Evolutionary conservation across 768 basidiomycete genomes (phyloP).

Genomic region (Kwoniella bestiolae): DNA sequence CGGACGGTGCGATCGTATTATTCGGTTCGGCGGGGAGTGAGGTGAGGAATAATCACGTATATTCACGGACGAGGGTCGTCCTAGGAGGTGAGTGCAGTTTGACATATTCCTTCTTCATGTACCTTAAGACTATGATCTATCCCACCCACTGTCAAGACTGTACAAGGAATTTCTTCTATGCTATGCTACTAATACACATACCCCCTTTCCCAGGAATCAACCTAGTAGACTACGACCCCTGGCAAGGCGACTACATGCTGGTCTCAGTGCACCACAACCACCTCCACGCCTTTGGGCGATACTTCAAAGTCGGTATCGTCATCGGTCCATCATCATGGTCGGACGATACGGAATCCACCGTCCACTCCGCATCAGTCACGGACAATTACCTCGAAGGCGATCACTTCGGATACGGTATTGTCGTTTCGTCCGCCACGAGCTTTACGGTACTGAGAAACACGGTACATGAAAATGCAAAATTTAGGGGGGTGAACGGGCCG

Average conservation of each 20-base stretch:
- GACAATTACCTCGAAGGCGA: constrained; percentile 54
- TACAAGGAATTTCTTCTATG: neutral
- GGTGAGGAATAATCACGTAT: constrained; percentile 52
- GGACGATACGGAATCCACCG: constrained; percentile 56
- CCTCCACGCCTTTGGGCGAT: constrained; percentile 52
- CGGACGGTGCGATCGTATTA: constrained; percentile 57
- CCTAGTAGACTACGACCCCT: constrained; percentile 57
- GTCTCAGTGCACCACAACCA: constrained; percentile 54
- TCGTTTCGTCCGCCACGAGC: constrained; percentile 52
- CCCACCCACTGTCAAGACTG: too few species aligned
- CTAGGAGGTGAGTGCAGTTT: constrained; percentile 49
- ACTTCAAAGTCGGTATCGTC: constrained; percentile 56
- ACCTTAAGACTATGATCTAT: too few species aligned
- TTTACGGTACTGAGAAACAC: constrained; percentile 55
- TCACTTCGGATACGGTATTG: constrained; percentile 57
- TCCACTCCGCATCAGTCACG: constrained; percentile 52
- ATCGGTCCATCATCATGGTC: constrained; percentile 58
- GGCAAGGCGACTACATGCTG: constrained; percentile 56
- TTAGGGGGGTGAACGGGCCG: constrained; percentile 47
- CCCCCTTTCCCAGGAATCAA: constrained; percentile 51
- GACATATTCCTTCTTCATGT: neutral
- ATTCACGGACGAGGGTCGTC: constrained; percentile 51
- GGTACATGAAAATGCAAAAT: constrained; percentile 44
- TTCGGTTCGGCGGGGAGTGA: constrained; percentile 55
- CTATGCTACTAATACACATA: neutral